Conservation (phyloP, 2,329 filamentous ascomycete species). For the Penicillium verrucosum region DNA sequence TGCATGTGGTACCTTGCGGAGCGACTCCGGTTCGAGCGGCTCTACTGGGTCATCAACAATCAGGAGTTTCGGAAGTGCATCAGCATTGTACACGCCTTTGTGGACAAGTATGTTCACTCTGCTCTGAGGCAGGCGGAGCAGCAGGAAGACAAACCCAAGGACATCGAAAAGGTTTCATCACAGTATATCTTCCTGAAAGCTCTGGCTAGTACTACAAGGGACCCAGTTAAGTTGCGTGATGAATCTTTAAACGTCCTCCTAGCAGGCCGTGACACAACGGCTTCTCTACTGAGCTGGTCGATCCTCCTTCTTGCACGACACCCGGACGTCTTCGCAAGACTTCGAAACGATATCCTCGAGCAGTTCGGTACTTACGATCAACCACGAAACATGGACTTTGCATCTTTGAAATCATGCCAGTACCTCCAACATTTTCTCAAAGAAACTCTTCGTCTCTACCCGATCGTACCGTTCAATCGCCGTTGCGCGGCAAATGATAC, state of each 20-base stretch:
- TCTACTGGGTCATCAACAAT: background rate
- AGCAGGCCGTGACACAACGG: slow-evolving; percentile 74
- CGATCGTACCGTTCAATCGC: slow-evolving; percentile 26
- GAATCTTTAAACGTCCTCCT: slow-evolving; percentile 73
- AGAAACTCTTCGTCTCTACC: slow-evolving; percentile 16
- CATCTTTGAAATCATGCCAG: background rate
- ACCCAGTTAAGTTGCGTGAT: slow-evolving; percentile 52
- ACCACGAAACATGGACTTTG: slow-evolving; percentile 7
- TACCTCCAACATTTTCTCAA: slow-evolving; percentile 1
- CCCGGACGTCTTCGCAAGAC: slow-evolving; percentile 60
- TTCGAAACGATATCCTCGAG: slow-evolving; percentile 66
- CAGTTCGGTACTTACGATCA: slow-evolving; percentile 52
- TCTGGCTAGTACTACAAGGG: background rate
- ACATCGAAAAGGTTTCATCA: background rate
- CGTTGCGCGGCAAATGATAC: slow-evolving; percentile 12
- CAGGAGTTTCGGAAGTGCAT: slow-evolving; percentile 1
- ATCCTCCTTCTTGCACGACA: slow-evolving; percentile 73
- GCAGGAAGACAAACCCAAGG: background rate
- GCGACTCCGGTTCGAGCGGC: slow-evolving; percentile 2
- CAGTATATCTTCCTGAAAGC: slow-evolving; percentile 1
- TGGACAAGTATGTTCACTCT: background rate
- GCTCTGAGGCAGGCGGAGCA: background rate
- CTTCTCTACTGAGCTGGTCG: slow-evolving; percentile 69
- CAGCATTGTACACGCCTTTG: background rate
- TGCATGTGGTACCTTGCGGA: background rate